Evolutionary conservation across 768 basidiomycete species (phyloP).

Genomic region (Lanmaoa pseudosensibilis): DNA sequence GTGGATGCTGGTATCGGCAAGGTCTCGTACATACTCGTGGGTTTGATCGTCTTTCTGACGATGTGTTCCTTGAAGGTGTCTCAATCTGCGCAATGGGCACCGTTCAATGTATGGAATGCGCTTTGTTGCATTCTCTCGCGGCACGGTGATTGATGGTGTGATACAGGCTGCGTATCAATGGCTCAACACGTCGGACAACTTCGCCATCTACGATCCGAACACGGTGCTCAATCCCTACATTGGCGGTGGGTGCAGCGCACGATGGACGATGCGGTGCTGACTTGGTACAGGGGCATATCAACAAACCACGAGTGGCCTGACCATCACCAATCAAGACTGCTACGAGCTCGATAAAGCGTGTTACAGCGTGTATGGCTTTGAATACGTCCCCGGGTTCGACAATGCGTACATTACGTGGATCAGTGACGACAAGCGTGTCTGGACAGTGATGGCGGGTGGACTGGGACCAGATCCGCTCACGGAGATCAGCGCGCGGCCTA

Average conservation of each 20-base stretch:
- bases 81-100: constrained; percentile 51
- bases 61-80: constrained; percentile 40
- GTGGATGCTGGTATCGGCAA: constrained; percentile 34
- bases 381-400: constrained; percentile 52
- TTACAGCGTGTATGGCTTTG: constrained; percentile 53
- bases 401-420: constrained; percentile 70
- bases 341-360: constrained; percentile 43
- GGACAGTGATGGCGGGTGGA: constrained; percentile 54
- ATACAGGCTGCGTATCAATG: constrained; percentile 45
- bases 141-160: neutral
- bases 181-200: constrained; percentile 37
- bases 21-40: constrained; percentile 23
- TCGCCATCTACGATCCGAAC: constrained; percentile 38
- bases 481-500: constrained; percentile 56
- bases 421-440: constrained; percentile 50
- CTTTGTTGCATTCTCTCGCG: neutral
- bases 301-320: constrained; percentile 40
- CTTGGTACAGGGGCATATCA: constrained; percentile 34
- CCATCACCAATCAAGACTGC: constrained; percentile 42
- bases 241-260: constrained; percentile 37
- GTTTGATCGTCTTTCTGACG: constrained; percentile 9
- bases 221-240: constrained; percentile 43
- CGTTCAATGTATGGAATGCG: constrained; percentile 30
- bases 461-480: constrained; percentile 50
- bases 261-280: constrained; percentile 5